Percentiles rank a stretch among this genome's conserved stretches.
Conservation (phyloP, 2,329 filamentous ascomycete species). For the Meredithiella fracta region DNA sequence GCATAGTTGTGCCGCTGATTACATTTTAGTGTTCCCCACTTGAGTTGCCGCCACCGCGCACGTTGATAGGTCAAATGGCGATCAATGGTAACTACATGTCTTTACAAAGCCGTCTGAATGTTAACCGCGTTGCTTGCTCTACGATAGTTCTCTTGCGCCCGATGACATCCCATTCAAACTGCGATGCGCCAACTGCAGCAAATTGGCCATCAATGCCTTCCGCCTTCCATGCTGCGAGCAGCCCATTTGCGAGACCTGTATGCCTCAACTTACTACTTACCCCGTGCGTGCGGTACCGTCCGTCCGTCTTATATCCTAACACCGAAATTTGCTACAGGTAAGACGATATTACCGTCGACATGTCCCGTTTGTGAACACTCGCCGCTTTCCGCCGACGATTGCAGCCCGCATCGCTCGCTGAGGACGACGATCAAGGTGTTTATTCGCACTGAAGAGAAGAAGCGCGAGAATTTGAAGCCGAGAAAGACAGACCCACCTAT, state of each 20-base stretch:
- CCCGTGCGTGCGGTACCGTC: not conserved
- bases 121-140: conserved; percentile 11
- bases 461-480: conserved; percentile 49
- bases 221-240: conserved; percentile 91
- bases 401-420: conserved; percentile 77
- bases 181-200: conserved; percentile 84
- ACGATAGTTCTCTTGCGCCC: conserved; percentile 50
- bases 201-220: conserved; percentile 77
- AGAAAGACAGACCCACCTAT: conserved; percentile 24
- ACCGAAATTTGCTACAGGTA: conserved; percentile 34
- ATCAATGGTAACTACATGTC: not conserved
- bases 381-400: conserved; percentile 71
- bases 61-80: not conserved
- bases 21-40: too few relatives aligned
- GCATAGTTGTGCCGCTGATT: too few relatives aligned
- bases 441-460: conserved; percentile 79
- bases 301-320: not conserved
- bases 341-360: conserved; percentile 55
- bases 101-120: not conserved
- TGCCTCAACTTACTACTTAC: conserved; percentile 20
- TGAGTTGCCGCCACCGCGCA: not conserved
- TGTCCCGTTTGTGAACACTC: conserved; percentile 91
- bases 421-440: conserved; percentile 86
- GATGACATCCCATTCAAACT: conserved; percentile 93
- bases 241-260: conserved; percentile 81